Evolutionary conservation across 2,329 filamentous ascomycete genomes (phyloP).

Genomic region (Aspergillus transmontanensis): DNA sequence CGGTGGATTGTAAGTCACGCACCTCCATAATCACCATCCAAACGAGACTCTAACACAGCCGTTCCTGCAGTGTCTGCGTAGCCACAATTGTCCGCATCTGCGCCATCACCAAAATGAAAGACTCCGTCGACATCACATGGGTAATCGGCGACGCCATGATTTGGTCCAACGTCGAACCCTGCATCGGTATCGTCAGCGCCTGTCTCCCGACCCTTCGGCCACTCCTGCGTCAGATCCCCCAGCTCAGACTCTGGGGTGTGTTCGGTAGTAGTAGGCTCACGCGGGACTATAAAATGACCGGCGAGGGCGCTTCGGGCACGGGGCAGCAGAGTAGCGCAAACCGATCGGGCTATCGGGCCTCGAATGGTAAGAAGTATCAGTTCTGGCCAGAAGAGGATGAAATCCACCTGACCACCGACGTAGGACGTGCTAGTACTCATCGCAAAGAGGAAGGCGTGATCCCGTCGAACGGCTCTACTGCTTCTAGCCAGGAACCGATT

Average conservation of each 20-base stretch:
- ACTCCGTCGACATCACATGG: constrained; percentile 21
- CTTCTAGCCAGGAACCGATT: not conserved
- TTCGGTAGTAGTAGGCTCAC: not conserved
- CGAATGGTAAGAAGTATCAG: constrained; percentile 1
- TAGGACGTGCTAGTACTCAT: not conserved
- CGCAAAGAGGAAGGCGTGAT: not conserved
- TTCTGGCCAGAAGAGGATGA: constrained; percentile 16
- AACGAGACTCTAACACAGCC: not conserved
- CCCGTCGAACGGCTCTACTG: not conserved
- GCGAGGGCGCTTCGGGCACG: not conserved
- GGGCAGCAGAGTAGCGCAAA: not conserved
- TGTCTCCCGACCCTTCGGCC: constrained; percentile 23
- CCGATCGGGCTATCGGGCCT: constrained; percentile 2
- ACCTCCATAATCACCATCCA: not conserved
- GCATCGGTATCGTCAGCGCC: constrained; percentile 25
- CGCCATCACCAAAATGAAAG: constrained; percentile 18
- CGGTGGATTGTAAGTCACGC: constrained; percentile 20
- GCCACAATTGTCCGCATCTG: constrained; percentile 22
- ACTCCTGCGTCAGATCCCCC: constrained; percentile 11
- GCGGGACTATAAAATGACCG: not conserved
- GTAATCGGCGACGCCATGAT: constrained; percentile 22
- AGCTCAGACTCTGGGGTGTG: not conserved
- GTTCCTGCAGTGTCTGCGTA: constrained; percentile 19
- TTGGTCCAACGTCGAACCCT: constrained; percentile 27
- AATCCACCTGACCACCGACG: constrained; percentile 14